phyloP scores from a whole-genome alignment of 371 early-diverging fungal species.

The Batkoa obscura region DNA sequence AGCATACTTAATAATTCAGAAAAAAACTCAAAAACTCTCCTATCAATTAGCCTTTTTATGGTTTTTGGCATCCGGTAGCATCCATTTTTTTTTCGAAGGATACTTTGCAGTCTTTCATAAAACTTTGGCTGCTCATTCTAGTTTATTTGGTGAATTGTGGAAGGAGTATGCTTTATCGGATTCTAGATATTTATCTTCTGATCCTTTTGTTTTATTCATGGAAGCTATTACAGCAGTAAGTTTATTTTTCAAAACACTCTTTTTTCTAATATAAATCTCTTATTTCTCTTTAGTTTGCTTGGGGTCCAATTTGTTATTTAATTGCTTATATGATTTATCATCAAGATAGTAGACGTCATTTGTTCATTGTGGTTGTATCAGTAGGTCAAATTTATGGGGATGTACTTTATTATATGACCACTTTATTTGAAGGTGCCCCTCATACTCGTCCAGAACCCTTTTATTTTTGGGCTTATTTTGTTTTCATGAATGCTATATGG shows the following conservation, averaged over 20 bases:
- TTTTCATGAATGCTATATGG: conserved; percentile 47
- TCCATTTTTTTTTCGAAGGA: conserved; percentile 74
- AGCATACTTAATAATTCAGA: conserved; percentile 11
- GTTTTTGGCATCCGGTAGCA: conserved; percentile 56
- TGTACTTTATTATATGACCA: conserved; percentile 48
- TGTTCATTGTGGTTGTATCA: conserved; percentile 45
- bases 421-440: conserved; percentile 32
- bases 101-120: conserved; percentile 51
- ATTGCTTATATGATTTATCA: conserved; percentile 37
- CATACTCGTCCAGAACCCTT: conserved; percentile 41
- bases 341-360: conserved; percentile 36
- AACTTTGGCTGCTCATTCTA: conserved; percentile 37
- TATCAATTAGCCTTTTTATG: conserved; percentile 42
- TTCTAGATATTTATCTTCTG: conserved; percentile 63
- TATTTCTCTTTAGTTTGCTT: conserved; percentile 25
- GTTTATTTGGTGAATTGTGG: conserved; percentile 63
- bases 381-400: conserved; percentile 59
- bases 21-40: conserved; percentile 8
- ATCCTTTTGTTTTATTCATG: conserved; percentile 55
- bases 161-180: conserved; percentile 80
- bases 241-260: too few species aligned
- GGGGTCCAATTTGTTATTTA: conserved; percentile 56
- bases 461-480: conserved; percentile 67
- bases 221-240: conserved; percentile 75
- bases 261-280: not conserved